phyloP scores from a whole-genome alignment of 2,329 filamentous ascomycete genomes.

The Paecilomyces sp. region DNA sequence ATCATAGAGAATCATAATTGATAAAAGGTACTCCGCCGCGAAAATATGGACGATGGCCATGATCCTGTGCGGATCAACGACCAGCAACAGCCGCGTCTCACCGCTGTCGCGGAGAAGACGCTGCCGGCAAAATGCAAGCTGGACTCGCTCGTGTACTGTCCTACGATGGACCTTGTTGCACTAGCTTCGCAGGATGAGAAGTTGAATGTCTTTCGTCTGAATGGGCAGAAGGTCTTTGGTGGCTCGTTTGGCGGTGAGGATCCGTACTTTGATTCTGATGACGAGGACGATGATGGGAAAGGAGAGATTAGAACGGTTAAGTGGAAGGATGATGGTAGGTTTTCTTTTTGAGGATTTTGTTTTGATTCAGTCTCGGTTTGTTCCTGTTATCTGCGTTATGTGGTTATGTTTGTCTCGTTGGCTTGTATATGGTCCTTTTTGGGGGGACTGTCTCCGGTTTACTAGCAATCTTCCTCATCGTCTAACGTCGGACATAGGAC shows the following conservation, averaged over 20 bases:
- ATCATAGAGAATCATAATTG: background rate
- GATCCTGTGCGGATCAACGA: background rate
- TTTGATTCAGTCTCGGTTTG: background rate
- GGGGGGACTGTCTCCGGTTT: background rate
- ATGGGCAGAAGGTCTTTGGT: conserved; percentile 63
- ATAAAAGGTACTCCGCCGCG: background rate
- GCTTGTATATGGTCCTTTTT: background rate
- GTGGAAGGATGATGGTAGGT: conserved; percentile 63
- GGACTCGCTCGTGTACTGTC: conserved; percentile 63
- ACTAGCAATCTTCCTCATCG: background rate
- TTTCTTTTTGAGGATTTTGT: conserved; percentile 1
- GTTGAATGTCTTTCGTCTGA: conserved; percentile 70
- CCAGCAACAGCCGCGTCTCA: conserved; percentile 24
- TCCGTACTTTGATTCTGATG: conserved; percentile 35
- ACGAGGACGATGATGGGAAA: conserved; percentile 22
- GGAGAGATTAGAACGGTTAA: conserved; percentile 40
- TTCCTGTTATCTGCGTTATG: background rate
- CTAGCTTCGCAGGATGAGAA: conserved; percentile 61
- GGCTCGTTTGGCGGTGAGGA: conserved; percentile 27
- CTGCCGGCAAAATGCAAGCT: conserved; percentile 36
- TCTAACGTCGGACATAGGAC: conserved; percentile 24
- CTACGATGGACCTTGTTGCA: conserved; percentile 75
- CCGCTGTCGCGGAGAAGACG: conserved; percentile 32
- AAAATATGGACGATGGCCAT: background rate
- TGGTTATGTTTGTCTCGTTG: background rate